Percentiles rank a stretch among this genome's conserved stretches.
phyloP scores from a whole-genome alignment of 2,329 filamentous ascomycete species.

The Mollisia scopiformis region DNA sequence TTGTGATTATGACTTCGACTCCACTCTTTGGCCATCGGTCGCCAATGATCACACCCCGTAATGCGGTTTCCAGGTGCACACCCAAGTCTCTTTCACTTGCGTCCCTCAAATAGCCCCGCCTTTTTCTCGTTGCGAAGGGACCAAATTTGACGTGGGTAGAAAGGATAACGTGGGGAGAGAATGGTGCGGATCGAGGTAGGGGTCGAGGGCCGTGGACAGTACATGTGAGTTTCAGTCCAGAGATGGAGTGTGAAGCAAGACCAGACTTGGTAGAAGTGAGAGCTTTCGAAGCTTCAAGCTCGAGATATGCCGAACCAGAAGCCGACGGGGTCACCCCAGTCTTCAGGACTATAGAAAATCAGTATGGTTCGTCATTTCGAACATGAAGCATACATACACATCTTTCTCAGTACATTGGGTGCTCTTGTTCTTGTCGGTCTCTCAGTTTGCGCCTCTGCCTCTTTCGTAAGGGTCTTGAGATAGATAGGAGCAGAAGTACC shows the following conservation, averaged over 20 bases:
- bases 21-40: constrained; percentile 98
- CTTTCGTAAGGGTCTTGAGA: constrained; percentile 51
- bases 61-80: constrained; percentile 86
- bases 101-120: constrained; percentile 86
- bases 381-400: constrained; percentile 64
- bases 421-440: constrained; percentile 61
- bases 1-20: constrained; percentile 90
- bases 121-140: constrained; percentile 83
- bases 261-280: constrained; percentile 50
- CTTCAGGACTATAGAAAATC: constrained; percentile 68
- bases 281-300: constrained; percentile 54
- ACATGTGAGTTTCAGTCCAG: constrained; percentile 85
- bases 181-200: constrained; percentile 85
- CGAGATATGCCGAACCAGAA: constrained; percentile 88
- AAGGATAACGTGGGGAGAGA: constrained; percentile 89
- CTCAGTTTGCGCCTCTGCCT: constrained; percentile 45
- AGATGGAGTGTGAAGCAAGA: constrained; percentile 48
- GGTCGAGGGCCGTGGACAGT: constrained; percentile 93
- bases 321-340: constrained; percentile 92
- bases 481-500: constrained; percentile 77
- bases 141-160: constrained; percentile 96
- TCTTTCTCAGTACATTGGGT: constrained; percentile 76
- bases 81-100: constrained; percentile 85
- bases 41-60: constrained; percentile 87
- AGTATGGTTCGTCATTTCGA: constrained; percentile 10